A percentile compares a stretch with the other conserved stretches of the same genome.
Conservation (phyloP, 2,329 filamentous ascomycete genomes). For the Penicillium freii region DNA sequence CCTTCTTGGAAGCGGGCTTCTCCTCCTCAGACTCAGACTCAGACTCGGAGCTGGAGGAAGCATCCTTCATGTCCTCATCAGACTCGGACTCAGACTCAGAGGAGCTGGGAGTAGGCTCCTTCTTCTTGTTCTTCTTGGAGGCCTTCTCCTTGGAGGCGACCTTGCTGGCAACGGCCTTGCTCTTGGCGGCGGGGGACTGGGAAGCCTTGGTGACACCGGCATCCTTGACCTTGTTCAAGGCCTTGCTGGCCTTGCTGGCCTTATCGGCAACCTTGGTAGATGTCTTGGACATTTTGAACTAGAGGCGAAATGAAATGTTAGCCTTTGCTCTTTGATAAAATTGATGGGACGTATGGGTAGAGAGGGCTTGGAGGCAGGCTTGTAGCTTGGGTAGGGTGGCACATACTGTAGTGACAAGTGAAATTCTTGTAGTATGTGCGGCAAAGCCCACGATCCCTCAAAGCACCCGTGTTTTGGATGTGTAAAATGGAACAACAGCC, state of each 20-base stretch:
- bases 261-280: conserved; percentile 43
- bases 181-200: conserved; percentile 45
- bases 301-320: conserved; percentile 16
- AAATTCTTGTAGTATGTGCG: conserved; percentile 31
- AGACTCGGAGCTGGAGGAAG: conserved; percentile 25
- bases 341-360: neutral
- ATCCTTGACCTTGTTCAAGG: conserved; percentile 49
- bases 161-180: conserved; percentile 46
- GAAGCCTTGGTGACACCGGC: conserved; percentile 47
- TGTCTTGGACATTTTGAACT: conserved; percentile 46
- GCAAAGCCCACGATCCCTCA: conserved; percentile 39
- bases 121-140: conserved; percentile 45
- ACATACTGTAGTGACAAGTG: conserved; percentile 18
- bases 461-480: conserved; percentile 33
- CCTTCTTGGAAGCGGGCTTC: conserved; percentile 28
- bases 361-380: conserved; percentile 10
- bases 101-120: conserved; percentile 38
- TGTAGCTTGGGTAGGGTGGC: conserved; percentile 12
- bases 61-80: conserved; percentile 40
- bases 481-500: conserved; percentile 26
- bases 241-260: conserved; percentile 37
- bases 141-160: conserved; percentile 42
- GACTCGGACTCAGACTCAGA: conserved; percentile 33
- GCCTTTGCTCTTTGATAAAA: conserved; percentile 5
- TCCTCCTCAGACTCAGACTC: conserved; percentile 28